phyloP scores from a whole-genome alignment of 192 early-diverging fungal species.

The Dispira simplex region DNA sequence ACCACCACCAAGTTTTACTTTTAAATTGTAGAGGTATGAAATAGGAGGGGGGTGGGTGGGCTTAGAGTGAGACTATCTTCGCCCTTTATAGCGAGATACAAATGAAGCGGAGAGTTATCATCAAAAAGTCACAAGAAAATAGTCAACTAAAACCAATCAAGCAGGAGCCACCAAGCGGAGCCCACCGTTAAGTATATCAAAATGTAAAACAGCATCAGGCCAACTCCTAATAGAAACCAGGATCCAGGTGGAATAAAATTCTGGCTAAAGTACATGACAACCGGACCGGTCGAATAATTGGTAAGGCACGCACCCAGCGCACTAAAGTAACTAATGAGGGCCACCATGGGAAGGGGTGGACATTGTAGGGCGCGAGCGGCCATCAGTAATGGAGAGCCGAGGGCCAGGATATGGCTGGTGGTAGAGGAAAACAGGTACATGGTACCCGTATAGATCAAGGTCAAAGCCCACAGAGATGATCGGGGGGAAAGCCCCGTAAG shows the following conservation, averaged over 20 bases:
- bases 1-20: too few relatives aligned
- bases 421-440: conserved; percentile 61
- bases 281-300: conserved; percentile 32
- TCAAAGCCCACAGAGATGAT: conserved; percentile 24
- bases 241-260: conserved; percentile 35
- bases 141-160: conserved; percentile 36
- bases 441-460: conserved; percentile 45
- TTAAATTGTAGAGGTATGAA: too few relatives aligned
- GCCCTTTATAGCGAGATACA: too few relatives aligned
- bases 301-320: conserved; percentile 41
- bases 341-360: conserved; percentile 34
- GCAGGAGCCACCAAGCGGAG: conserved; percentile 48
- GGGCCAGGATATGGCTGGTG: conserved; percentile 54
- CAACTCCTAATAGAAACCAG: conserved; percentile 45
- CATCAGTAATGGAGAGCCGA: conserved; percentile 53
- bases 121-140: too few relatives aligned
- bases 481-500: conserved; percentile 25
- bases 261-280: conserved; percentile 41
- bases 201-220: conserved; percentile 32
- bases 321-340: conserved; percentile 45
- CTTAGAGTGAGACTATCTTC: too few relatives aligned
- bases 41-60: too few relatives aligned
- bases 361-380: conserved; percentile 44
- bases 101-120: too few relatives aligned
- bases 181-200: conserved; percentile 42